phyloP scores from a whole-genome alignment of 768 basidiomycete species.

The Trametes punicea region DNA sequence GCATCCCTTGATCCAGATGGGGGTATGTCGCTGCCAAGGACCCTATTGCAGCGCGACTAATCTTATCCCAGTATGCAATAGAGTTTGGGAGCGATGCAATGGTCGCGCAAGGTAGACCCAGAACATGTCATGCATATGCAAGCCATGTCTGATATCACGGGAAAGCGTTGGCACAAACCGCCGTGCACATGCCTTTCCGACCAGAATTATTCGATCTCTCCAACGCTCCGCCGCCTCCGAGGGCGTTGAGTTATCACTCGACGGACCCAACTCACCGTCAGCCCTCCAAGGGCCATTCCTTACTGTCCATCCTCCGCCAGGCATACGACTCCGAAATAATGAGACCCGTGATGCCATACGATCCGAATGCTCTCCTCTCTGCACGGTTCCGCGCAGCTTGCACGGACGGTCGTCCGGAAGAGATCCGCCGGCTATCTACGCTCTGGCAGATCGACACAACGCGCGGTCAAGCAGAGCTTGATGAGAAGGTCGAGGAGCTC shows the following conservation, averaged over 20 bases:
- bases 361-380: conserved; percentile 40
- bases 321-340: conserved; percentile 49
- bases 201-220: conserved; percentile 33
- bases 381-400: conserved; percentile 35
- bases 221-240: neutral
- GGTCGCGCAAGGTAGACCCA: conserved; percentile 43
- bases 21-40: conserved; percentile 37
- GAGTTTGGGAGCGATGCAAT: conserved; percentile 52
- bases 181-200: conserved; percentile 35
- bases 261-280: conserved; percentile 18
- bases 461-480: conserved; percentile 34
- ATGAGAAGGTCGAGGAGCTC: conserved; percentile 46
- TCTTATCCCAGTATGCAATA: conserved; percentile 43
- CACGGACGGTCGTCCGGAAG: conserved; percentile 39
- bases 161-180: conserved; percentile 49
- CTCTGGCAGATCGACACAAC: conserved; percentile 37
- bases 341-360: conserved; percentile 50
- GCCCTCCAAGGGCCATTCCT: conserved; percentile 34
- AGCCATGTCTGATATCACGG: too few species aligned
- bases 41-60: neutral
- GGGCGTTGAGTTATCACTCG: neutral
- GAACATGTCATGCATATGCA: too few species aligned
- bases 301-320: conserved; percentile 49
- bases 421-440: conserved; percentile 43
- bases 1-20: conserved; percentile 57